Evolutionary conservation across 768 basidiomycete genomes (phyloP), one percentile per base, ranked within the genome.

Genomic region (Boletus coccyginus): DNA sequence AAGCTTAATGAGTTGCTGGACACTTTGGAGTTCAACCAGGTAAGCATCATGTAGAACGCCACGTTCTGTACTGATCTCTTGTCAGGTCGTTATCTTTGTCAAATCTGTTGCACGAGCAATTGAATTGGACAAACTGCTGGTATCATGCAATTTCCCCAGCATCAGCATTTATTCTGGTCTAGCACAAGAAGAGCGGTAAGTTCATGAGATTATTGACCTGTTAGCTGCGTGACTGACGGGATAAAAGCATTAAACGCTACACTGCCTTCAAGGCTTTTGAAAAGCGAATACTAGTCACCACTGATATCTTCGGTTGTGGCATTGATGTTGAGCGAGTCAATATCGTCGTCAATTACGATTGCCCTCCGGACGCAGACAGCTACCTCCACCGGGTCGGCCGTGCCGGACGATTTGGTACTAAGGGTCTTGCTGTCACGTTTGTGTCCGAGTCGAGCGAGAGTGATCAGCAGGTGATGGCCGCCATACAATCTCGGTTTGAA

Each of bases 291-390:
- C 82, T 99, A 19, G 97, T 99, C 41, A 95, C 95, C 19, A 99
- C 97, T 19, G 97, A 99, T 72, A 98, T 99, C 62, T 99, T 99
- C 59, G 97, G 97, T 57, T 92, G 97, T 73, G 97, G 96, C 62
- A 99, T 99, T 62, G 97, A 99, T 77, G 96, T 99, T 21, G 97
- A 99, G 73, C 94, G 97, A 58, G 97, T 99, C 65, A 99, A 99
- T 76, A 98, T 98, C 56, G 97, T 99, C 49, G 84, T 99, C 78
- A 99, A 99, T 75, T 99, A 99, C 70, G 97, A 99, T 68, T 94
- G 90, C 59, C 94, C 97, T 40, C 85, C 89, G 39, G 97, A 99
- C 66, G 96, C 97, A 21, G 97, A 99, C 75, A 95, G 92, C 59
- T 99, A 99, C 72, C 82, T 99, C 44, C 97, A n/a, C n/a, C n/a